These are phyloP conservation scores for Tetrapisispora nanseiensis DNA, from an alignment of 805 yeast genomes.

Conservation along the genomic window DNA sequence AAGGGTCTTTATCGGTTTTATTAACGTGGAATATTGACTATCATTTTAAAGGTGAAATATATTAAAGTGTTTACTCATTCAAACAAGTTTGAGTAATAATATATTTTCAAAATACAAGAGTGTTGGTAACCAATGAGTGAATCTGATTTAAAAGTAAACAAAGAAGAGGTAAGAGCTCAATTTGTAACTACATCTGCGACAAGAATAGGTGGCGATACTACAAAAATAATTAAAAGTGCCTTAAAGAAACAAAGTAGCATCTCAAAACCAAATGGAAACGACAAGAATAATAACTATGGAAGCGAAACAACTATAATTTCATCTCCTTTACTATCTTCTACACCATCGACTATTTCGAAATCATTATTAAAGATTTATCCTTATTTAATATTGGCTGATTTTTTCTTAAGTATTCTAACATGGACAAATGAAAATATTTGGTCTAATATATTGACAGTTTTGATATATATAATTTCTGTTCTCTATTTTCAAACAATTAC, in stretches of 20 bases:
- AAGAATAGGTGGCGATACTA: conserved; percentile 25
- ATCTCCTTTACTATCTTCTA: conserved; percentile 75
- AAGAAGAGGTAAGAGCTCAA: conserved; percentile 20
- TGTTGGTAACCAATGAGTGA: conserved; percentile 17
- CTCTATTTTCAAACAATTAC: conserved; percentile 72
- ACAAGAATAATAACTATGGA: conserved; percentile 39
- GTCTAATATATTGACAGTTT: conserved; percentile 49
- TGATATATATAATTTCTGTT: conserved; percentile 44
- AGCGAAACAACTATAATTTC: conserved; percentile 28
- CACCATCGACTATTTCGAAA: conserved; percentile 86
- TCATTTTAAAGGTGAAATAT: too few species aligned
- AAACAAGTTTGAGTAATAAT: too few species aligned
- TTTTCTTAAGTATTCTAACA: conserved; percentile 60
- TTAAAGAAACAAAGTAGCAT: conserved; percentile 84
- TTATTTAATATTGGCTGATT: conserved; percentile 63
- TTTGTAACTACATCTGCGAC: conserved; percentile 19
- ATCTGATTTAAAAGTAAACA: conserved; percentile 7
- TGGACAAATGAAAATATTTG: conserved; percentile 88
- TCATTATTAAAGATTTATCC: conserved; percentile 80
- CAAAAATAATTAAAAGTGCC: conserved; percentile 34
- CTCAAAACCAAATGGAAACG: conserved; percentile 26
- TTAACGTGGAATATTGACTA: too few species aligned
- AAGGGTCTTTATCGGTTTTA: too few species aligned
- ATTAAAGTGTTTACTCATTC: too few species aligned
- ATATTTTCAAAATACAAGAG: too few species aligned